Evolutionary conservation across 2,329 filamentous ascomycete species (phyloP).

Genomic region (Calonectria hawksworthii): DNA sequence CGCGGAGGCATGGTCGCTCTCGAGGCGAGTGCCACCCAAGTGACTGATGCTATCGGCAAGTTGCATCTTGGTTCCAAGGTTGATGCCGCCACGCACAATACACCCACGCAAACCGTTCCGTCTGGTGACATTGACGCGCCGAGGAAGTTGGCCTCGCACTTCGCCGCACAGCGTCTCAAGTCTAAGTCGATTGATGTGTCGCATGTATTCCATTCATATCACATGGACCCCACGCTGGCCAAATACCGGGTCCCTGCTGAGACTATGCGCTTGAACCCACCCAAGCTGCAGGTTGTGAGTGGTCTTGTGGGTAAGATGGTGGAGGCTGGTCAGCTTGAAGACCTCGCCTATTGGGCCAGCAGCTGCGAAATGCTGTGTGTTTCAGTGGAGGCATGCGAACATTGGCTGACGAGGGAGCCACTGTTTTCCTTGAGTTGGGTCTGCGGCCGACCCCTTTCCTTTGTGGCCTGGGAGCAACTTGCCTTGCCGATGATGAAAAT

Average conservation of each 20-base stretch:
- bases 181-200: background rate
- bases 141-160: background rate
- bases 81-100: background rate
- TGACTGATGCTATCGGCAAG: background rate
- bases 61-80: background rate
- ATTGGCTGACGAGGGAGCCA: background rate
- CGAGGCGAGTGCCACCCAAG: background rate
- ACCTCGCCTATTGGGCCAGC: background rate
- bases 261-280: background rate
- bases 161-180: background rate
- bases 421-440: background rate
- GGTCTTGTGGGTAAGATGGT: background rate
- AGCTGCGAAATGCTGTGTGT: background rate
- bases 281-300: background rate
- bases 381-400: background rate
- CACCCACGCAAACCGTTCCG: background rate
- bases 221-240: background rate
- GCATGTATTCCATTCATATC: background rate
- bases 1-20: background rate
- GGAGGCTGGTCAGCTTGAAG: background rate
- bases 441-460: background rate
- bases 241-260: background rate
- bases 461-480: background rate
- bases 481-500: background rate
- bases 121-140: background rate